Evolutionary conservation across 495 filamentous ascomycete genomes (phyloP).

Genomic region (Sordaria brevicollis): DNA sequence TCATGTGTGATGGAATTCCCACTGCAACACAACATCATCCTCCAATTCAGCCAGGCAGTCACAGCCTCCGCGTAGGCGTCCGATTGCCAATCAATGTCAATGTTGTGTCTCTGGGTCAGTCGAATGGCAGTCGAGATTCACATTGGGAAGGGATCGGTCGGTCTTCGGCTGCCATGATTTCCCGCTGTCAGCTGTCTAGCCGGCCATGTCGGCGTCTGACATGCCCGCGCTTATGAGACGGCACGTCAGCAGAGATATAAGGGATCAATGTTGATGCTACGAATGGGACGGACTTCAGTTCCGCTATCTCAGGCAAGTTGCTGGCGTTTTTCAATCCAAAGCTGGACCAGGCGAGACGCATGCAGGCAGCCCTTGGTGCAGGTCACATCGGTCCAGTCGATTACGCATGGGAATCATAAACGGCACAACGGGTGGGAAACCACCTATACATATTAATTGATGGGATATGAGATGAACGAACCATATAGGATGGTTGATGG

Average conservation of each 20-base stretch:
- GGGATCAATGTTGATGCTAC: neutral
- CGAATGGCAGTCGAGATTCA: conserved; percentile 11
- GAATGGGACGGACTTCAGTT: neutral
- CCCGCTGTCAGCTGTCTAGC: conserved; percentile 2
- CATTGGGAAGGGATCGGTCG: conserved; percentile 18
- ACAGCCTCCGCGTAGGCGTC: neutral
- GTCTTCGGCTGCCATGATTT: conserved; percentile 6
- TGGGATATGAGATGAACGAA: neutral
- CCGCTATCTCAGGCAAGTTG: neutral
- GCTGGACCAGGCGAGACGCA: neutral
- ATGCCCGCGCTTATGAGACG: neutral
- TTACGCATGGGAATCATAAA: neutral
- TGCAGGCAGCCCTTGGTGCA: neutral
- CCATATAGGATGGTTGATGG: neutral
- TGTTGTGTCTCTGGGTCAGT: neutral
- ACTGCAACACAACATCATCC: neutral
- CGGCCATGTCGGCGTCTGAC: neutral
- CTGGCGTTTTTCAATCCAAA: neutral
- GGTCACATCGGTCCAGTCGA: neutral
- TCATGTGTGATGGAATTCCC: conserved; percentile 5
- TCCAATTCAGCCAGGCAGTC: neutral
- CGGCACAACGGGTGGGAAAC: neutral
- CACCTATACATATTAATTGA: neutral
- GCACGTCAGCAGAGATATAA: neutral
- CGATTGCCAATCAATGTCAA: neutral